Evolutionary conservation across 345 rosid species (phyloP).

Genomic region (Populus deltoides): DNA sequence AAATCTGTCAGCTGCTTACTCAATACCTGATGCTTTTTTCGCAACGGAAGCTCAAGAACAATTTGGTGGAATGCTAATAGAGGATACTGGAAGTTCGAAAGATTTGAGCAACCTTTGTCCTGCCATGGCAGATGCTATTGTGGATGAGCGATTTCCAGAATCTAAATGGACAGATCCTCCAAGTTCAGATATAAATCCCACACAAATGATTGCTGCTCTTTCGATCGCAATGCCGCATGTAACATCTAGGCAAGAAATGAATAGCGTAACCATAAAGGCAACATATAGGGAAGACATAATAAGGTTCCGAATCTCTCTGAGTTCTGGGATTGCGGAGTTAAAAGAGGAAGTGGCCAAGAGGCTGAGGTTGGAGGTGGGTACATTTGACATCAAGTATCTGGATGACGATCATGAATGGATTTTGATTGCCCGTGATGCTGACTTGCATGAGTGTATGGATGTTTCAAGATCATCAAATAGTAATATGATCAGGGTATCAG

Average conservation of each 20-base stretch:
- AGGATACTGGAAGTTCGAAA: constrained; percentile 84
- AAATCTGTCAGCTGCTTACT: constrained; percentile 38
- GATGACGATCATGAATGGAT: constrained; percentile 89
- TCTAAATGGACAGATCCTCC: constrained; percentile 43
- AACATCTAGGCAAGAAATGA: constrained; percentile 36
- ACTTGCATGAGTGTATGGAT: constrained; percentile 76
- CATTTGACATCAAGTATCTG: constrained; percentile 75
- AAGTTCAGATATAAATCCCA: constrained; percentile 17
- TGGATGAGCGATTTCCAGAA: constrained; percentile 55
- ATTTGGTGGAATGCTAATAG: constrained; percentile 62
- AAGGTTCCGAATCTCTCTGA: constrained; percentile 61
- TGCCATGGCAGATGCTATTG: constrained; percentile 37
- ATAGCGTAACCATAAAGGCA: constrained; percentile 63
- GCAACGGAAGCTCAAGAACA: constrained; percentile 42
- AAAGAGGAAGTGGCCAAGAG: constrained; percentile 85
- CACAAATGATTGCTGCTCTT: constrained; percentile 23
- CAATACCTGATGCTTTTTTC: constrained; percentile 43
- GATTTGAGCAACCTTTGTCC: constrained; percentile 74
- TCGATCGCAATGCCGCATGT: constrained; percentile 29
- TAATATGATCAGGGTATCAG: constrained; percentile 54
- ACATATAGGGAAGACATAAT: constrained; percentile 75
- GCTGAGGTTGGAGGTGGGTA: constrained; percentile 67
- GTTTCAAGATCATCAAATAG: constrained; percentile 60
- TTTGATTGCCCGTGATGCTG: constrained; percentile 74
- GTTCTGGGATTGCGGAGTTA: constrained; percentile 54